A percentile compares a stretch with the other conserved stretches of the same genome.
phyloP scores from a whole-genome alignment of 495 filamentous ascomycete species.

The Xanthoparmelia taractica region DNA sequence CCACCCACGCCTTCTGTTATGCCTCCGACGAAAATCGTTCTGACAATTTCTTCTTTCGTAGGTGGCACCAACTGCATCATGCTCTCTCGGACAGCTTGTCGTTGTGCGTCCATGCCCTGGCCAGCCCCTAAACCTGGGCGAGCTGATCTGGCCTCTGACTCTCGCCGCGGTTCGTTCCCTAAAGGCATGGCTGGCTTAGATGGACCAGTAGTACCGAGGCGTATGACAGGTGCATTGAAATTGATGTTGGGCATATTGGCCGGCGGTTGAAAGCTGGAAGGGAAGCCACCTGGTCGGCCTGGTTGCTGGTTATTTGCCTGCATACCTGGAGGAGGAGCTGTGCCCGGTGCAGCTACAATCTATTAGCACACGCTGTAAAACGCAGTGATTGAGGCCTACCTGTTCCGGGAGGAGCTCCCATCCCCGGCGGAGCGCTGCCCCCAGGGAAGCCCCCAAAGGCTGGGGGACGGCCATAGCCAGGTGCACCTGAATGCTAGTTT shows the following conservation, averaged over 20 bases:
- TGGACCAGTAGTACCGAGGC: constrained; percentile 66
- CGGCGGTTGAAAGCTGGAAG: constrained; percentile 80
- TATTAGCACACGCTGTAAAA: constrained; percentile 28
- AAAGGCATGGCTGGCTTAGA: constrained; percentile 55
- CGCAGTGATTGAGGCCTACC: constrained; percentile 47
- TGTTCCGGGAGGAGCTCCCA: constrained; percentile 77
- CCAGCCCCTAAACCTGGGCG: constrained; percentile 62
- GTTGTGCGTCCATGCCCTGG: constrained; percentile 55
- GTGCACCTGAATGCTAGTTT: constrained; percentile 31
- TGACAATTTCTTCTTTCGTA: constrained; percentile 79
- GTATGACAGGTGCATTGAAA: constrained; percentile 94
- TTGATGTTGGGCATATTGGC: constrained; percentile 96
- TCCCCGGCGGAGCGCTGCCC: constrained; percentile 47
- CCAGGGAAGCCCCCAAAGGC: constrained; percentile 66
- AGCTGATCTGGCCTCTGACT: constrained; percentile 44
- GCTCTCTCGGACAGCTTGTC: constrained; percentile 61
- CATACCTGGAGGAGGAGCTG: constrained; percentile 70
- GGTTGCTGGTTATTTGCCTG: constrained; percentile 57
- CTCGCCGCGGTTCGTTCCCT: constrained; percentile 35
- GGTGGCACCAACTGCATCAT: constrained; percentile 77
- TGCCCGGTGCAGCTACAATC: constrained; percentile 71
- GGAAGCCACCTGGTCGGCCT: constrained; percentile 70
- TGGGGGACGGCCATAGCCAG: constrained; percentile 64
- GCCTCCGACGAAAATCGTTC: constrained; percentile 83
- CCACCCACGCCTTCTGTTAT: constrained; percentile 70